Conservation (phyloP, 768 basidiomycete species). For the Russula dissimulans region DNA sequence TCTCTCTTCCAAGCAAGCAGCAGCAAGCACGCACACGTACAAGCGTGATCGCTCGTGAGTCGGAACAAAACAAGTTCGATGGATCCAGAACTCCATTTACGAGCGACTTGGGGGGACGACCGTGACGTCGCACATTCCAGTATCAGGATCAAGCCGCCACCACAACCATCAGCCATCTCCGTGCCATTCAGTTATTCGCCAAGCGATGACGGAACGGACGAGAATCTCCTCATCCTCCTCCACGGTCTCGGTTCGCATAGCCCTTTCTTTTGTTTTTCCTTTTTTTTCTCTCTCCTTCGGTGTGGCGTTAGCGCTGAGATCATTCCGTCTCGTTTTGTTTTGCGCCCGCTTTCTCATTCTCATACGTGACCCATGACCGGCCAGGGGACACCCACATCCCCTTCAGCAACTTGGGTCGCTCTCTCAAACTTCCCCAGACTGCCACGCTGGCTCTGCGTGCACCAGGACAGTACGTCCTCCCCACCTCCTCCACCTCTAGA, state of each 20-base stretch:
- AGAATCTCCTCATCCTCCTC: slow-evolving; percentile 74
- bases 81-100: slow-evolving; percentile 13
- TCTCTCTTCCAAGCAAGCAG: no score
- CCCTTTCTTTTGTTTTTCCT: neutral
- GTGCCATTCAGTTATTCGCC: slow-evolving; percentile 58
- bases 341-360: neutral
- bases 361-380: neutral
- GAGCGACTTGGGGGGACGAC: neutral
- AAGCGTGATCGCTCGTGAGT: no score
- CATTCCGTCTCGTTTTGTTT: no score
- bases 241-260: slow-evolving; percentile 68
- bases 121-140: slow-evolving; percentile 8
- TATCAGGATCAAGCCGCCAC: slow-evolving; percentile 37
- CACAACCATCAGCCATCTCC: slow-evolving; percentile 37
- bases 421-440: slow-evolving; percentile 82
- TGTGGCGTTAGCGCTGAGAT: no score
- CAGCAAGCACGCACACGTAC: no score
- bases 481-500: neutral
- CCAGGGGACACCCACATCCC: slow-evolving; percentile 75
- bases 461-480: slow-evolving; percentile 54
- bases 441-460: slow-evolving; percentile 75
- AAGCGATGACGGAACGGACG: slow-evolving; percentile 77
- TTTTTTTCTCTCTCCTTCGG: neutral
- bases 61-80: neutral
- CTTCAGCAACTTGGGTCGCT: slow-evolving; percentile 63